Percentiles rank a stretch among this genome's conserved stretches.
These are phyloP conservation scores for Petunia hybrid DNA, from an alignment of 305 asterid species.

Conservation along the genomic window DNA sequence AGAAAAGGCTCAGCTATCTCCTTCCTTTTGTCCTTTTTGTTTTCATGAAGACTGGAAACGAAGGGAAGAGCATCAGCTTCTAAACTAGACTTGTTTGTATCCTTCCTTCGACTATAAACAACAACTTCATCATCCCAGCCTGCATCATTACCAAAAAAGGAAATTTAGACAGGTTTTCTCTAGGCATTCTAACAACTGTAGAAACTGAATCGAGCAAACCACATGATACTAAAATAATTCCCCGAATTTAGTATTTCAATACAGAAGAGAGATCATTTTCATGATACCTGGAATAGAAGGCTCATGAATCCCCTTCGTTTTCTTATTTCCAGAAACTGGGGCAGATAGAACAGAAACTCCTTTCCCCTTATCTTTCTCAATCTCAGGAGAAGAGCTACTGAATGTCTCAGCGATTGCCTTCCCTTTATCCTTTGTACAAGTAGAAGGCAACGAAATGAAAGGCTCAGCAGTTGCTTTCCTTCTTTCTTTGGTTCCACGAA, in stretches of 20 bases:
- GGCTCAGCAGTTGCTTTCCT: constrained; percentile 35
- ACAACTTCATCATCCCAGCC: constrained; percentile 27
- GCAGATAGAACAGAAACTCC: constrained; percentile 33
- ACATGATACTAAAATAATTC: not conserved
- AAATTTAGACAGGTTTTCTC: constrained; percentile 13
- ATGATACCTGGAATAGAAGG: constrained; percentile 27
- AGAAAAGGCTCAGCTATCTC: constrained; percentile 37
- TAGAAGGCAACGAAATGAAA: constrained; percentile 36
- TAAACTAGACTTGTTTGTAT: constrained; percentile 21
- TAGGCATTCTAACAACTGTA: not conserved
- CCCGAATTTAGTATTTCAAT: not conserved
- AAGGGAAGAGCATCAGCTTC: constrained; percentile 32
- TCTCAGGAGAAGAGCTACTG: constrained; percentile 34
- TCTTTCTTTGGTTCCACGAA: constrained; percentile 43
- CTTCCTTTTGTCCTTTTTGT: constrained; percentile 37
- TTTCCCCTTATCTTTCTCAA: constrained; percentile 34
- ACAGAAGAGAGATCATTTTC: constrained; percentile 16
- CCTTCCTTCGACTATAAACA: constrained; percentile 17
- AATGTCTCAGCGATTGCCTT: constrained; percentile 36
- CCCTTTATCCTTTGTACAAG: constrained; percentile 40
- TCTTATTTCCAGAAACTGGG: constrained; percentile 39
- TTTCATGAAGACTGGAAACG: constrained; percentile 38
- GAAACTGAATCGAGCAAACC: not conserved
- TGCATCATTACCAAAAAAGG: constrained; percentile 25
- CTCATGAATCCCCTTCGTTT: constrained; percentile 37